Base-by-base conservation (phyloP, 2,329 filamentous ascomycete genomes). In the Simplicillium sp. region DNA sequence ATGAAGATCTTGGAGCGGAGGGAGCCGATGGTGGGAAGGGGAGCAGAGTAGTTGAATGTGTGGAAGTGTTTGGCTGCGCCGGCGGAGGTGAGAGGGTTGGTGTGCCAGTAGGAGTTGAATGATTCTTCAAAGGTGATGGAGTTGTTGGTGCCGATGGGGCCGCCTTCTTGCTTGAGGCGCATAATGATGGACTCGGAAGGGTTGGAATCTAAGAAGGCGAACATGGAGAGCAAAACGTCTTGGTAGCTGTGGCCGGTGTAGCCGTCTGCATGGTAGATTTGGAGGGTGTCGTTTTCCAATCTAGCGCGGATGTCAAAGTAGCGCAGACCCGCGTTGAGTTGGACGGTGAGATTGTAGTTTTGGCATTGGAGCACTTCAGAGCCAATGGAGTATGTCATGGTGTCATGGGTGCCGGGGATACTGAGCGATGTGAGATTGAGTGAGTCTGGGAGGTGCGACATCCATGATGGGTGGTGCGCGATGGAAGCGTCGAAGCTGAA, bases 321-420 rank as follows among this genome's bases (percentile, higher is more conserved):
- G 25, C 68, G 63, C 54, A 73, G 48, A 8, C 71, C 71, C 2
- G 65, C 62, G 29, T 51, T 41, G 34, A 74, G 62, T 54, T 74
- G 71, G 13, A 55, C 57, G 12, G 44, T 48, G 16, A 75, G 58
- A 46, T 62, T 61, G 47, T 59, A 59, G 49, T 70, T 71, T 54
- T 75, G 71, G 50, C 68, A 72, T 50, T 69, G 62, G 38, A 65
- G 60, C 8, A 44, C 41, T 43, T 60, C 55, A 34, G 52, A 48
- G 20, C 44, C 48, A 41, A 69, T 55, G 35, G 55, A 51, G 46
- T 66, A 68, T 14, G 71, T 73, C 64, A 74, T 65, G 17, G 70
- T 72, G 51, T 74, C 70, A 55, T 74, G 70, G 2, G 70, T 73
- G 25, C 71, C 71, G 0, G 70, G 71, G 43, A 74, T 64, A 36